These are phyloP conservation scores for Leccinum sublutescens DNA, from an alignment of 768 basidiomycete genomes.

Conservation along the genomic window DNA sequence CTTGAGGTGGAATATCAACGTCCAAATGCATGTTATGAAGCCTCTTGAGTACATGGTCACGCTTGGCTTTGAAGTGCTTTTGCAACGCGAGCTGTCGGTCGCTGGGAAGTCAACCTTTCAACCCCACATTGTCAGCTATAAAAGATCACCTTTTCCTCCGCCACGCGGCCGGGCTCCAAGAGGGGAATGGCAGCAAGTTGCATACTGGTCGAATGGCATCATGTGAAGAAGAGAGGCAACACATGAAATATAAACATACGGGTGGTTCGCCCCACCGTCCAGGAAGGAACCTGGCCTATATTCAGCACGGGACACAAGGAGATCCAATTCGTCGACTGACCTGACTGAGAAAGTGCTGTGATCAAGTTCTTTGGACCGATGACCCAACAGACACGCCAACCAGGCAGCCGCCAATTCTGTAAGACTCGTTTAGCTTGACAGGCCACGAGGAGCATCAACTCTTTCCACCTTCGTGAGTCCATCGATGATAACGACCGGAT, in stretches of 20 bases:
- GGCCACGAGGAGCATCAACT: constrained; percentile 35
- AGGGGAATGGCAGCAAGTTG: constrained; percentile 88
- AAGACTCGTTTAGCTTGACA: constrained; percentile 10
- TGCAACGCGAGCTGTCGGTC: constrained; percentile 68
- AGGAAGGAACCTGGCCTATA: constrained; percentile 62
- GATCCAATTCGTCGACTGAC: not conserved
- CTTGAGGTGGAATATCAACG: constrained; percentile 70
- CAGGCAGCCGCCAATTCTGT: constrained; percentile 93
- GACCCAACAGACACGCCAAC: constrained; percentile 92
- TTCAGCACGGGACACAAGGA: not conserved
- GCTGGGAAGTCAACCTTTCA: not conserved
- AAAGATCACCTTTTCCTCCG: constrained; percentile 57
- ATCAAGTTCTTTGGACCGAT: constrained; percentile 87
- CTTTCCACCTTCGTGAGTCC: constrained; percentile 80
- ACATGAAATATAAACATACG: constrained; percentile 46
- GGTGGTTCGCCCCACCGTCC: constrained; percentile 93
- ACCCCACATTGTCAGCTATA: not conserved
- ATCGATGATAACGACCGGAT: constrained; percentile 82
- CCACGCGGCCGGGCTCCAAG: constrained; percentile 67
- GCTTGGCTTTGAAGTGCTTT: constrained; percentile 86
- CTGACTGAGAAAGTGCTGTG: constrained; percentile 85
- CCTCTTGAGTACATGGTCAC: constrained; percentile 85
- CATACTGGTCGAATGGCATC: constrained; percentile 43
- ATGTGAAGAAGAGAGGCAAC: not conserved
- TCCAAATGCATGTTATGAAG: constrained; percentile 75